Evolutionary conservation across 2,329 filamentous ascomycete genomes (phyloP).

Genomic region (Pyricularia sp.): DNA sequence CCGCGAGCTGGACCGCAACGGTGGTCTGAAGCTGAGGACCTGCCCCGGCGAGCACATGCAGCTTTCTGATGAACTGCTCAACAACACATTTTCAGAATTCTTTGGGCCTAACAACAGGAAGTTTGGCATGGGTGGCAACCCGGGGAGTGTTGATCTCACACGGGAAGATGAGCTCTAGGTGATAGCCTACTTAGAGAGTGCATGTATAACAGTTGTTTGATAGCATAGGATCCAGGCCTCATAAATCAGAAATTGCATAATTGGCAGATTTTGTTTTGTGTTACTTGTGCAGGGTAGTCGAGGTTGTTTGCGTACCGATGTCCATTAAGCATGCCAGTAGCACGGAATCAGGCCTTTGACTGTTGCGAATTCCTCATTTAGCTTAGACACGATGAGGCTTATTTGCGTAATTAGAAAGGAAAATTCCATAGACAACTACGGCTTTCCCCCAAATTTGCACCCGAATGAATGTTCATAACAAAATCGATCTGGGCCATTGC

Average conservation of each 20-base stretch:
- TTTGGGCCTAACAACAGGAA: constrained; percentile 45
- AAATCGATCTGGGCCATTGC: too few relatives aligned
- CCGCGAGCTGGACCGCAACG: constrained; percentile 67
- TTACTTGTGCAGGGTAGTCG: not conserved
- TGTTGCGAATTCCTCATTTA: not conserved
- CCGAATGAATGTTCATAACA: too few relatives aligned
- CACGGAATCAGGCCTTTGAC: too few relatives aligned
- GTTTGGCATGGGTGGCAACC: constrained; percentile 13
- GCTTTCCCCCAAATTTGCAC: too few relatives aligned
- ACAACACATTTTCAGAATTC: constrained; percentile 55
- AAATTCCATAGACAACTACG: too few relatives aligned
- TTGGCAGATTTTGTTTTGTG: not conserved
- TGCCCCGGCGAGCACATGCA: constrained; percentile 78
- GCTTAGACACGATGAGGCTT: not conserved
- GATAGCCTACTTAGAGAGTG: not conserved
- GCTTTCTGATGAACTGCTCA: constrained; percentile 56
- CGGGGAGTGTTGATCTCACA: constrained; percentile 13
- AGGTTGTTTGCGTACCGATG: too few relatives aligned
- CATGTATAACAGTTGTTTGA: not conserved
- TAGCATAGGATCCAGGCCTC: not conserved
- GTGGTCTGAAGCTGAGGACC: constrained; percentile 65
- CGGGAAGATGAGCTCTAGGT: constrained; percentile 26
- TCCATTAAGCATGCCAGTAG: too few relatives aligned
- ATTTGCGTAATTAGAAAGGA: not conserved
- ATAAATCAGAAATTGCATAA: not conserved